phyloP scores from a whole-genome alignment of 345 rosid species.

The Eucalyptus erythrocorys region DNA sequence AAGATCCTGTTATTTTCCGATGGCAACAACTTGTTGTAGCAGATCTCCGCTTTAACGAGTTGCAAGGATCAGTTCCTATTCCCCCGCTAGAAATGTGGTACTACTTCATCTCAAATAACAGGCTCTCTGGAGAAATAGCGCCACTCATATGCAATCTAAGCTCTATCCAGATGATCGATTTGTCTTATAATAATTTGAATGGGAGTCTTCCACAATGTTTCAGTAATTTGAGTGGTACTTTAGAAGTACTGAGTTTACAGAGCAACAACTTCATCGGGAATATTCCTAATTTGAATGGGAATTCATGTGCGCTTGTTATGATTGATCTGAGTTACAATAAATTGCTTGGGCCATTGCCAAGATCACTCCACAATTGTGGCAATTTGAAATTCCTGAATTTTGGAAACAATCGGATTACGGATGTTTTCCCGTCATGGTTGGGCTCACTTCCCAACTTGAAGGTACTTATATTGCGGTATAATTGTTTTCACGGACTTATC shows the following conservation, averaged over 20 bases:
- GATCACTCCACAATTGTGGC: background rate
- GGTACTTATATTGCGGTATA: background rate
- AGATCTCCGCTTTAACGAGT: background rate
- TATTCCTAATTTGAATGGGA: background rate
- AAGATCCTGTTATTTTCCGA: background rate
- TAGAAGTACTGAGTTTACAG: background rate
- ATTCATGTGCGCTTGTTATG: background rate
- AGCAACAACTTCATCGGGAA: background rate
- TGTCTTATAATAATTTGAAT: conserved; percentile 4
- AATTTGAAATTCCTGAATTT: background rate
- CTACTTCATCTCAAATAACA: conserved; percentile 7
- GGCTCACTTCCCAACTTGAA: background rate
- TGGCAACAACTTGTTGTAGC: background rate
- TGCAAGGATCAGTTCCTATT: conserved; percentile 4
- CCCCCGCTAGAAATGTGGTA: background rate
- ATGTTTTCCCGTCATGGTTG: background rate
- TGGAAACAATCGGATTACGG: background rate
- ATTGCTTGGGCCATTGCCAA: background rate
- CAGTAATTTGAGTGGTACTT: background rate
- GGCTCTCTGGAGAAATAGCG: background rate
- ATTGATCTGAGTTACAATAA: background rate
- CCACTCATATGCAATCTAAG: background rate
- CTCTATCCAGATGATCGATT: background rate
- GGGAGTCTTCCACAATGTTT: conserved; percentile 20
- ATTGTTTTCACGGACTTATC: background rate